Base-by-base conservation (phyloP, 1,284 basidiomycete species). In the Hemileia vastatrix region DNA sequence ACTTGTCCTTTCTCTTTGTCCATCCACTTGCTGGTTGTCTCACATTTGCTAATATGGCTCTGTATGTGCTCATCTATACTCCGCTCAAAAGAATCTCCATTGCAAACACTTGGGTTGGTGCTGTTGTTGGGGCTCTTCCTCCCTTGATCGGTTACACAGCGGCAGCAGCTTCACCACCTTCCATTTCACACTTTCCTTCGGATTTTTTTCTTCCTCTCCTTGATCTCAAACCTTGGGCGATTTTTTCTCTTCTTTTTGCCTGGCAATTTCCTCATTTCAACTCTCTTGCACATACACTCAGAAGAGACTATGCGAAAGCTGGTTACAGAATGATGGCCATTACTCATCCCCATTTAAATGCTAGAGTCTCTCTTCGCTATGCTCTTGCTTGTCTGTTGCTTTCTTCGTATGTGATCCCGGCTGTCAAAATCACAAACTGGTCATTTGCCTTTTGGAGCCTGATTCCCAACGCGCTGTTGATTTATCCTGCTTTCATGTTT, bases 201-300 rank as follows among this genome's bases (percentile, higher is more conserved):
- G 5, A 18, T 51, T 24, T 45, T 24, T 32, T 33, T 54, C 64
- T 47, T 40, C 47, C 50, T 31, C 45, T 54, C 21, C 24, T 56
- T 57, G 15, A 44, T 1, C 82, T 93, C 45, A 83, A 86, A 0
- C 84, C 88, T 0, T 77, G 87, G 59, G 83, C 85, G 1, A 79
- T 96, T 2, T 89, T 87, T 77, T 79, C 84, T 73, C 77, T 96
- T 55, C 82, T 97, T 11, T 99, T 86, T 78, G 88, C 87, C 64
- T 99, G 95, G 95, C 95, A 99, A 75, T 98, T 98, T 77, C 94
- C 95, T 18, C 95, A 98, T 77, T 98, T 99, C 79, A 97, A 95
- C 77, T 79, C 90, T 1, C 81, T 98, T n/a, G 85, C 92, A 2
- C 84, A 96, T 77, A 81, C 92, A 54, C 83, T 95, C 11, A 83